Evolutionary conservation across 192 early-diverging fungal species (phyloP), one percentile per base, ranked within the genome.

Genomic region (Chytriomyces sp.): DNA sequence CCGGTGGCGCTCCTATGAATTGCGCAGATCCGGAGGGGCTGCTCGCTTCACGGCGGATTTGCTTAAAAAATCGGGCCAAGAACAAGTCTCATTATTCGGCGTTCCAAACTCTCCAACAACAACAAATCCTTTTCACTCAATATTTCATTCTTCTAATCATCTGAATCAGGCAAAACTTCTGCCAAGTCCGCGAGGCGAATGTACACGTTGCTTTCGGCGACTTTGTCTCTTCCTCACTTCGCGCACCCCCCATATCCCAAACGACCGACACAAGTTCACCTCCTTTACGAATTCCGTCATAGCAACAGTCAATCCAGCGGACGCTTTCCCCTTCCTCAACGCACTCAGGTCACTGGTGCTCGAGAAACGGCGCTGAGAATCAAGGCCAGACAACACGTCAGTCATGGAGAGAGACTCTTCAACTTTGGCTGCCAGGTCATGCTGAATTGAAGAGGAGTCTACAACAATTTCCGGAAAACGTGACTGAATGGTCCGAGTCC

Each of bases 211-310:
- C 57, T 49, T 39, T 75, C 74, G 14, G 39, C 22, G n/a, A 75
- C 55, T 10, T 66, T 34, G 5, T 60, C 64, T 5, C 17, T 58
- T 57, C 10, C 74, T 14, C 17, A 75, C 74, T 33, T 75, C 74
- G n/a, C 58, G 10, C 14, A 75, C 64, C 6, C 74, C 74, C 74
- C 74, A 75, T 34, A 75, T 75, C 31, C 74, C 74, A 69, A 69
- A 69, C 19, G 17, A 25, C 6, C 74, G 74, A 53, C 74, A 75
- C 25, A 69, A 52, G 28, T 53, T 52, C 40, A 75, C 12, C 55
- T 75, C 65, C 36, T 75, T 75, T 33, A 52, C 65, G 38, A 75
- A 75, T 37, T 75, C 74, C 22, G 74, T 75, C 74, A 75, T 75
- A 19, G 65, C 74, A 7, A 75, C 74, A 8, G 74, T 75, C 19